Base-by-base conservation (phyloP, 2,329 filamentous ascomycete species). In the Tolypocladium cylindrosporum region DNA sequence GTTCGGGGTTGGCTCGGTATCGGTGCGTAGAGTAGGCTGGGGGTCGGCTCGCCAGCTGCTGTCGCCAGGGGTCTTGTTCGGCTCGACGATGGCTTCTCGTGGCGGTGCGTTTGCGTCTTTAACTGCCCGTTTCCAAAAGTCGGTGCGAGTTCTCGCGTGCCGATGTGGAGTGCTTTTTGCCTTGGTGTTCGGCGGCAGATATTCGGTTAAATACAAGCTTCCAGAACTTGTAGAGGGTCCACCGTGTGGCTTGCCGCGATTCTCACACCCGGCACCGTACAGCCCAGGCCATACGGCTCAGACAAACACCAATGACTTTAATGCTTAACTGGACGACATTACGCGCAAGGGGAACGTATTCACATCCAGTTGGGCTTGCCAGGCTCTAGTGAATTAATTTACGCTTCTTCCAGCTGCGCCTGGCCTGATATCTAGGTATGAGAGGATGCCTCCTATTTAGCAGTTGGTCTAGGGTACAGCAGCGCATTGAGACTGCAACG, bases 61-160 rank as follows among this genome's bases (percentile, higher is more conserved):
- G 31, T 37, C 11, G 19, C 48, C 48, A 52, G 9, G 31, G 19
- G 31, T n/a, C 19, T 31, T 52, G 48, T 5, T 52, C 31, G 48
- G 31, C 31, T 52, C 48, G 31, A 51, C 19, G 48, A 52, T 36
- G 48, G 31, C 48, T 37, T 55, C 60, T 56, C 60, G 58, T 50
- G 24, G 56, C 58, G 41, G 41, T 42, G 51, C 53, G 55, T 66
- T 64, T 72, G 71, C 70, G 71, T 70, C 72, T 72, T 72, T 73
- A 70, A 68, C 63, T 66, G 68, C 65, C 40, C 67, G 66, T 69
- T 70, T 67, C 65, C 65, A 71, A 74, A 72, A 74, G 69, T 74
- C 70, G 72, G 71, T 72, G 70, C 70, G 69, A 68, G 68, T 69
- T 72, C 56, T 61, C 59, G 48, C 65, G 67, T 71, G 67, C 65